Base-by-base conservation (phyloP, 2,329 filamentous ascomycete species). In the Beauveria pseudobassiana region DNA sequence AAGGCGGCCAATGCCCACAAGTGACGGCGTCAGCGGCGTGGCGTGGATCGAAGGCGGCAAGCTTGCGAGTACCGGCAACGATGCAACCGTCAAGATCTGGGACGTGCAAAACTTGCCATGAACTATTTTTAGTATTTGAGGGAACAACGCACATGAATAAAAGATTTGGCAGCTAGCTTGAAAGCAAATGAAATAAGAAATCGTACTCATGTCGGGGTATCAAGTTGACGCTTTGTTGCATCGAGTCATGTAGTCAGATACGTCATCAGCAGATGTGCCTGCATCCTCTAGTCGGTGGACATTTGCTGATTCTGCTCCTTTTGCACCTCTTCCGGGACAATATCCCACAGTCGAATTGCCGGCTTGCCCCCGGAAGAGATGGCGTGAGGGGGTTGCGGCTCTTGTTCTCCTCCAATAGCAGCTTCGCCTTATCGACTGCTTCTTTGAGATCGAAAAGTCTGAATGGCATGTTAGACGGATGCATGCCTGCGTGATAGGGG, bases 21-120 rank as follows among this genome's bases (percentile, higher is more conserved):
- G 77, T n/a, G 95, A 98, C 71, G 95, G 95, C 10, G 92, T 98
- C 20, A 91, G 89, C 67, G 93, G 90, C 18, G 88, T 98, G 18
- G 83, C 83, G 14, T 99, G 93, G 92, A 81, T 90, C 16, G 82
- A 81, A 30, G 85, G 82, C 9, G 80, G 80, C 62, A 90, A 84
- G 76, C 81, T 98, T 55, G 86, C 90, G 10, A 96, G 88, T 67
- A 85, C 86, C 5, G 95, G 95, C 51, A 90, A 87, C 12, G 95
- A 99, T 81, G 93, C 91, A 40, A 88, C 90, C 1, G 83, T 99
- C 53, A 99, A 98, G 81, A 81, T 93, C 55, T 99, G 95, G 95
- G 69, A 72, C 43, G 70, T 76, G 34, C 68, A 73, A 66, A 72
- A 74, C 60, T 64, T 76, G 67, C 74, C 62, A 18, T 59, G 48